These are phyloP conservation scores for Agrocybe praecox DNA, from an alignment of 768 basidiomycete genomes.

Conservation along the genomic window DNA sequence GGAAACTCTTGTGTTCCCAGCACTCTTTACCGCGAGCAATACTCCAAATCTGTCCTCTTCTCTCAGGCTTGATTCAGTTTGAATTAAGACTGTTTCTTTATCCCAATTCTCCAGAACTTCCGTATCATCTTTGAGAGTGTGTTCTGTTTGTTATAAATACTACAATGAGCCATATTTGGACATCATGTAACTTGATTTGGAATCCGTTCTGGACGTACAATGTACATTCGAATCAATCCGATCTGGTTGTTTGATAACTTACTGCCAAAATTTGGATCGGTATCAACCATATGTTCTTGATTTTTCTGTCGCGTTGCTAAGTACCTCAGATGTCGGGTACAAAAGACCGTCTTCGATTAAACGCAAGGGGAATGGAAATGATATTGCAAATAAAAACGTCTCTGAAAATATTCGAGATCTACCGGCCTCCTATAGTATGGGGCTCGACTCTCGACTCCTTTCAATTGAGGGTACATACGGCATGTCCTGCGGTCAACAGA, in stretches of 20 bases:
- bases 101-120: not conserved
- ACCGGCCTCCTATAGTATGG: not conserved
- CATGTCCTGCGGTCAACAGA: not conserved
- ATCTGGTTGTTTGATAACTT: no score
- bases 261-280: no score
- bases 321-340: no score
- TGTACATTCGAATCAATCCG: not conserved
- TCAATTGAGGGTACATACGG: not conserved
- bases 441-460: not conserved
- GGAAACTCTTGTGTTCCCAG: constrained; percentile 23
- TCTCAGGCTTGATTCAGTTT: not conserved
- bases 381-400: no score
- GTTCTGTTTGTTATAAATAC: not conserved
- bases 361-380: no score
- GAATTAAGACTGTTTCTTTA: not conserved
- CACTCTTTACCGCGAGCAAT: not conserved
- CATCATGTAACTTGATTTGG: not conserved
- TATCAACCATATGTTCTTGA: no score
- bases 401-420: not conserved
- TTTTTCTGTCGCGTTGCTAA: no score
- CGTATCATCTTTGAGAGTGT: not conserved
- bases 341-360: no score
- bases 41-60: not conserved
- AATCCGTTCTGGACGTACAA: not conserved
- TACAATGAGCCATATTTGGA: not conserved